Evolutionary conservation across 306 rosid species (phyloP), one percentile per base, ranked within the genome.

Genomic region (Rosa persica): DNA sequence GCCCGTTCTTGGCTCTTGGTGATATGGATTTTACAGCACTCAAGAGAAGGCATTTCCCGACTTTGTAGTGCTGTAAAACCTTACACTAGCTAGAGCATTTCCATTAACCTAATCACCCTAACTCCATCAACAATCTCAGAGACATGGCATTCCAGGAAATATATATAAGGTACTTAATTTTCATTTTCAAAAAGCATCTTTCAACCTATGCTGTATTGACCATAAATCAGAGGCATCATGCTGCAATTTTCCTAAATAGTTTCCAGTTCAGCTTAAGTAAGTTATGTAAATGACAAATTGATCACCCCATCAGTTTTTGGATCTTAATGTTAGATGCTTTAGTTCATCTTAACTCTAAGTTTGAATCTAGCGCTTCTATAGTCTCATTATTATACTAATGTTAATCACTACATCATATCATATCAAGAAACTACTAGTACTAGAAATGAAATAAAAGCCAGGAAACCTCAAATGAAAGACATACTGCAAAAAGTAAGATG

Each of bases 401-500:
- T 2, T 39, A 71, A 19, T 7, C 13, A 70, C 10, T 39, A 43
- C 62, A 64, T 70, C 70, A 65, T 42, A 48, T 77, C 15, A 51
- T 70, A 67, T 73, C 48, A 73, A 27, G 39, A 83, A 71, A 65
- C 62, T 47, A 25, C 73, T 1, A 30, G 44, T 34, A 15, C 4
- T 30, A 44, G 12, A 68, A 8, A 77, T 51, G 0, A 22, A 8
- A 34, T 27, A 40, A 12, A 25, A 75, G 12, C 61, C 62, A 51
- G 22, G 67, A 74, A 77, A 34, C 22, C 27, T 76, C 68, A 51
- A 73, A 19, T 52, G 67, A 78, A 79, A 74, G 23, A 70, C 57
- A 66, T 6, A 65, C 60, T 36, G 67, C 82, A 72, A 43, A 75
- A 15, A 23, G 9, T 20, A 10, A n/a, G 71, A 71, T 42, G n/a